These are phyloP conservation scores for Cladochytrium replicatum DNA, from an alignment of 192 early-diverging fungal species.

Conservation along the genomic window DNA sequence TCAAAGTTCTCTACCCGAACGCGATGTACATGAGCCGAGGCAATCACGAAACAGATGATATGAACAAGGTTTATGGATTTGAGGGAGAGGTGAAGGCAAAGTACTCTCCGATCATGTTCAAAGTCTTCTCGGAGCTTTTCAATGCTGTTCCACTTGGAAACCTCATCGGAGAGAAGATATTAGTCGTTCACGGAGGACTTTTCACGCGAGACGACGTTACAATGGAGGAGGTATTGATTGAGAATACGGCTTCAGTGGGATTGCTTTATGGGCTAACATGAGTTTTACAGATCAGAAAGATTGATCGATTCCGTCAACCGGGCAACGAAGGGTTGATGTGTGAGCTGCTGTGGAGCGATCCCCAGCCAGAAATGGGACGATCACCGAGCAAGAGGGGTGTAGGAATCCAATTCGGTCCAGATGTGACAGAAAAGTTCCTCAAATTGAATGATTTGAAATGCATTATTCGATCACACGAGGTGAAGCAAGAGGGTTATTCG, in stretches of 20 bases:
- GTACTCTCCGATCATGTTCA: constrained; percentile 85
- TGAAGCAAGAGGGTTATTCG: constrained; percentile 93
- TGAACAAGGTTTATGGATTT: constrained; percentile 99
- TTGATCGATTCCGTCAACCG: constrained; percentile 81
- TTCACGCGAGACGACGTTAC: constrained; percentile 88
- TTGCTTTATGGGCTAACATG: too few species aligned
- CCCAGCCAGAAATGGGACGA: constrained; percentile 71
- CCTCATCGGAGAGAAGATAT: constrained; percentile 81
- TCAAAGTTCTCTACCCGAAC: constrained; percentile 83
- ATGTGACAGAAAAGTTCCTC: constrained; percentile 89
- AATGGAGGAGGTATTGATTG: constrained; percentile 76
- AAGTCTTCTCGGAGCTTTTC: constrained; percentile 91
- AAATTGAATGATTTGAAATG: constrained; percentile 72
- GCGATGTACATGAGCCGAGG: constrained; percentile 81
- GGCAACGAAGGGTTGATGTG: constrained; percentile 70
- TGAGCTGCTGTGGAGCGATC: constrained; percentile 97
- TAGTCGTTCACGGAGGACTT: constrained; percentile 95
- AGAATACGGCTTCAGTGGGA: too few species aligned
- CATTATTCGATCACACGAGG: constrained; percentile 94
- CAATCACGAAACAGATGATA: constrained; percentile 96
- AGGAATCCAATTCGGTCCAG: constrained; percentile 94
- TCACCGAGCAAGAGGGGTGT: constrained; percentile 84
- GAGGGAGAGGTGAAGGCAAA: constrained; percentile 96
- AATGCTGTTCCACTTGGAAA: constrained; percentile 88
- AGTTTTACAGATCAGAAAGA: constrained; percentile 50